A percentile compares a stretch with the other conserved stretches of the same genome.
Evolutionary conservation across 805 yeast species (phyloP).

Genomic region (Pichia pseudocactophila): DNA sequence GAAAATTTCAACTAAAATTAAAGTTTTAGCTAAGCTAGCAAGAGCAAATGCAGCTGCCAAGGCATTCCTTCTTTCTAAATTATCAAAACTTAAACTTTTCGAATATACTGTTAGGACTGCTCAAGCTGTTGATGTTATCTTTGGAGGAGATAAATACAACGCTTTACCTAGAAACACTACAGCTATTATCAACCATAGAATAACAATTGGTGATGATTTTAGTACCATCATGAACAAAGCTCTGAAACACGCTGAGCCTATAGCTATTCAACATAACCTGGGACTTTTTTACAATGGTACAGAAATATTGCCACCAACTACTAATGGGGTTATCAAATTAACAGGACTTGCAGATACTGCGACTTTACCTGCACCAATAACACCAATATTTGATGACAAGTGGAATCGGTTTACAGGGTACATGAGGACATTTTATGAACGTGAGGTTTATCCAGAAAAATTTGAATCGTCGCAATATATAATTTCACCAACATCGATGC

Average conservation of each 20-base stretch:
- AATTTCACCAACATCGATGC: slow-evolving; percentile 52
- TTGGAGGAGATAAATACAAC: slow-evolving; percentile 68
- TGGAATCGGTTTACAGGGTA: slow-evolving; percentile 58
- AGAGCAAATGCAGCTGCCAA: slow-evolving; percentile 27
- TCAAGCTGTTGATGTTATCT: slow-evolving; percentile 56
- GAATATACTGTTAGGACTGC: slow-evolving; percentile 48
- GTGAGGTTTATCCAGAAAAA: slow-evolving; percentile 29
- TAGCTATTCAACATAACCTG: slow-evolving; percentile 31
- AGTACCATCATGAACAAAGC: slow-evolving; percentile 39
- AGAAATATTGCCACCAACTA: slow-evolving; percentile 16
- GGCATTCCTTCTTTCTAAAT: slow-evolving; percentile 25
- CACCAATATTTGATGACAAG: slow-evolving; percentile 34
- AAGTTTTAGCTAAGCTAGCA: slow-evolving; percentile 17
- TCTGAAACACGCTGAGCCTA: slow-evolving; percentile 21
- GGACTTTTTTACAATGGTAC: slow-evolving; percentile 32
- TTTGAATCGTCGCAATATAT: slow-evolving; percentile 17
- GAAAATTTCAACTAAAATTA: background rate
- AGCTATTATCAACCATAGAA: slow-evolving; percentile 52
- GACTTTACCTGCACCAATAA: slow-evolving; percentile 36
- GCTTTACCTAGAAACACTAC: slow-evolving; percentile 61
- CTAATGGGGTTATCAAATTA: slow-evolving; percentile 19
- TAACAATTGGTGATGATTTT: slow-evolving; percentile 26
- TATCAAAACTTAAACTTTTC: slow-evolving; percentile 13
- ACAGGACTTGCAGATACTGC: slow-evolving; percentile 10
- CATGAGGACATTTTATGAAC: slow-evolving; percentile 52